Evolutionary conservation across 176 grass and related monocot genomes (phyloP).

Genomic region (Eragrostis curvula): DNA sequence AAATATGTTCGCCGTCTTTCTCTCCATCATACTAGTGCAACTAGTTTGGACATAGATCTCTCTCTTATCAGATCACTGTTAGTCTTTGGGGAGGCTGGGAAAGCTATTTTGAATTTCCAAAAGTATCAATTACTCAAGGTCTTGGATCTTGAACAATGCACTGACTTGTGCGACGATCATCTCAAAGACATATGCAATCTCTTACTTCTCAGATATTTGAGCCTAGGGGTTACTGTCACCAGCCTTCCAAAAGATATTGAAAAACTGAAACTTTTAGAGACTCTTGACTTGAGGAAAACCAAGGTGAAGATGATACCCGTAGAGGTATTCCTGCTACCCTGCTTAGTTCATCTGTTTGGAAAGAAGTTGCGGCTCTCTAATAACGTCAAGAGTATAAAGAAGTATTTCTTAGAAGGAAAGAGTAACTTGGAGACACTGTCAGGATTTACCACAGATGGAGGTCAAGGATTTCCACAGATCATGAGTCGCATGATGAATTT

Average conservation of each 20-base stretch:
- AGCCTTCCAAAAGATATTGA: constrained; percentile 10
- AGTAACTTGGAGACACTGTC: constrained; percentile 33
- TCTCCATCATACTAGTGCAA: neutral
- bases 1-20: constrained; percentile 24
- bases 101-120: neutral
- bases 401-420: constrained; percentile 20
- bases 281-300: constrained; percentile 20
- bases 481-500: constrained; percentile 11
- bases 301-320: constrained; percentile 15
- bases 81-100: constrained; percentile 6
- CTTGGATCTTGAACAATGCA: constrained; percentile 26
- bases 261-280: constrained; percentile 23
- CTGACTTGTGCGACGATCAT: neutral
- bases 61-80: constrained; percentile 4
- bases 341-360: constrained; percentile 34
- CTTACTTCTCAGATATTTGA: constrained; percentile 10
- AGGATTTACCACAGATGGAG: constrained; percentile 7
- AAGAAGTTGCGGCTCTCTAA: constrained; percentile 3
- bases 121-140: constrained; percentile 20
- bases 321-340: constrained; percentile 15
- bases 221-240: constrained; percentile 5
- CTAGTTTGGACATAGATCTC: neutral
- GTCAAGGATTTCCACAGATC: constrained; percentile 16
- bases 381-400: neutral
- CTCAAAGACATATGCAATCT: constrained; percentile 15